Percentiles rank a stretch among this genome's conserved stretches.
phyloP scores from a whole-genome alignment of 2,329 filamentous ascomycete genomes.

The Tolypocladium inflatum region DNA sequence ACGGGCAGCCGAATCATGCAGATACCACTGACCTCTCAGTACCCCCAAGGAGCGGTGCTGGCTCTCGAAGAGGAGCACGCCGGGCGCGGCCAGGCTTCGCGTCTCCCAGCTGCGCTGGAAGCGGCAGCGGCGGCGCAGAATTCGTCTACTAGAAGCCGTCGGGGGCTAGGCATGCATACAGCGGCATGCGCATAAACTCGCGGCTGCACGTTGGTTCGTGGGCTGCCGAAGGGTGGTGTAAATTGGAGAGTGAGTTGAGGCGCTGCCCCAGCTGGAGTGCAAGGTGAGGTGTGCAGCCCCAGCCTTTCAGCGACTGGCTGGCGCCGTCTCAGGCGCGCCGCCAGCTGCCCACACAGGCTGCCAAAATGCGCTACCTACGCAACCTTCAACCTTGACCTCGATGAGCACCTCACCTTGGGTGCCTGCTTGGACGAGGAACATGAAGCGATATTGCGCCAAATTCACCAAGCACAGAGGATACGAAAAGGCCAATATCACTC shows the following conservation, averaged over 20 bases:
- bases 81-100: not conserved
- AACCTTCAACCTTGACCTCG: not conserved
- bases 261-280: not conserved
- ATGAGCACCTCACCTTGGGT: not conserved
- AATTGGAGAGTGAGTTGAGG: conserved; percentile 1
- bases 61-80: not conserved
- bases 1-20: not conserved
- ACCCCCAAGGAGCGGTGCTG: not conserved
- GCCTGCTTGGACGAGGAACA: not conserved
- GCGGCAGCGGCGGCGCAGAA: not conserved
- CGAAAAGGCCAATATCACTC: not conserved
- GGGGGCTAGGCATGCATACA: not conserved
- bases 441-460: not conserved
- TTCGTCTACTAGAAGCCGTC: not conserved
- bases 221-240: not conserved
- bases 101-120: not conserved
- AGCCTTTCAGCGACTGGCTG: not conserved
- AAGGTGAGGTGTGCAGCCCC: not conserved
- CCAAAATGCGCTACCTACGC: not conserved
- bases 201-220: not conserved
- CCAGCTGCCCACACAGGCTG: not conserved
- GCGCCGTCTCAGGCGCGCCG: not conserved
- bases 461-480: not conserved
- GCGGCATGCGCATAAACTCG: not conserved
- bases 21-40: not conserved